Evolutionary conservation across 495 filamentous ascomycete genomes (phyloP).

Genomic region (Talaromyces ruber): DNA sequence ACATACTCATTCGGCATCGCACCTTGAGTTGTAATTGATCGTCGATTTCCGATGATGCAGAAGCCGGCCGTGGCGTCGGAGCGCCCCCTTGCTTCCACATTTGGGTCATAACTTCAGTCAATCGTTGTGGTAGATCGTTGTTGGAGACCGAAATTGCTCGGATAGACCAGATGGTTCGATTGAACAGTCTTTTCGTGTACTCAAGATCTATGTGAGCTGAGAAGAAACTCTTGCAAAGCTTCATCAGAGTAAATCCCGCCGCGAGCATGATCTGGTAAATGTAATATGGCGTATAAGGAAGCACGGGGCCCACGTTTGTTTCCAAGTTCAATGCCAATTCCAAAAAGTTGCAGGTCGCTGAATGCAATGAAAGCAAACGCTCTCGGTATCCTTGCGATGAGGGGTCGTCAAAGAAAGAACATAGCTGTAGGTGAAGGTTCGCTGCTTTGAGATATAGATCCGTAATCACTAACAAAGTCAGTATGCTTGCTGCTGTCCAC

Average conservation of each 20-base stretch:
- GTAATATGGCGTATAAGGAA: conserved; percentile 75
- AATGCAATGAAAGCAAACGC: conserved; percentile 70
- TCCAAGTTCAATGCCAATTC: conserved; percentile 60
- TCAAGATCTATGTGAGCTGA: conserved; percentile 60
- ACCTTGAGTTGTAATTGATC: conserved; percentile 75
- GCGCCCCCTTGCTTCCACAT: conserved; percentile 75
- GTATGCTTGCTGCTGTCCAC: conserved; percentile 20
- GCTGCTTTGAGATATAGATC: conserved; percentile 70
- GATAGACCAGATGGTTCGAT: conserved; percentile 67
- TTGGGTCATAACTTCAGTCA: conserved; percentile 85
- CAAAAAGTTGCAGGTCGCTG: conserved; percentile 65
- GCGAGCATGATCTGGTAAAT: conserved; percentile 90
- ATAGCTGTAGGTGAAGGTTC: conserved; percentile 73
- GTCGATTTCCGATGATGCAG: conserved; percentile 42
- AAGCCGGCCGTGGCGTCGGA: conserved; percentile 17
- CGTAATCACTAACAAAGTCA: conserved; percentile 47
- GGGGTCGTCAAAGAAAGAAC: conserved; percentile 81
- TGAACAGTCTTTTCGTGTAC: conserved; percentile 66
- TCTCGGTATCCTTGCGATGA: conserved; percentile 64
- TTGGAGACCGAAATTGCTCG: conserved; percentile 66
- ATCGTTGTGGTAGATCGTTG: conserved; percentile 78
- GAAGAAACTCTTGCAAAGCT: conserved; percentile 79
- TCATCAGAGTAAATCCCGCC: conserved; percentile 74
- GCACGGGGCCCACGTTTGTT: conserved; percentile 35
- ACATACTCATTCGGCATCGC: conserved; percentile 87